phyloP scores from a whole-genome alignment of 306 rosid genomes.

The Vigna hirtella region DNA sequence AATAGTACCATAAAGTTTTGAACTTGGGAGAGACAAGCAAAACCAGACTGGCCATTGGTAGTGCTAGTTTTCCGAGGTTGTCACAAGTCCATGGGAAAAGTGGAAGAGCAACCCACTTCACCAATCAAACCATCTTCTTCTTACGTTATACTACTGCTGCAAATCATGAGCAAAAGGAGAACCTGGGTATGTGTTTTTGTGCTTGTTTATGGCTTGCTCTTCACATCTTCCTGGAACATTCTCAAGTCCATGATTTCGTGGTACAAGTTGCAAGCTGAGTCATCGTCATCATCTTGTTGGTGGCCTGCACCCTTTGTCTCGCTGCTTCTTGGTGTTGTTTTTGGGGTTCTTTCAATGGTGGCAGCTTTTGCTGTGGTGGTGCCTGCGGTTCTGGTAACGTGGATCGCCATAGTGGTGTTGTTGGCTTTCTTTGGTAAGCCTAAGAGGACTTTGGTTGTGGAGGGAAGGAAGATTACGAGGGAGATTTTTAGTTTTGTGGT shows the following conservation, averaged over 20 bases:
- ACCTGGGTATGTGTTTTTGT: conserved; percentile 69
- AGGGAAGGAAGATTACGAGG: conserved; percentile 72
- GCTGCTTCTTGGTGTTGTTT: conserved; percentile 69
- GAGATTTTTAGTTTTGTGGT: conserved; percentile 65
- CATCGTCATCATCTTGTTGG: conserved; percentile 42
- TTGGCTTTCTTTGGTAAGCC: conserved; percentile 82
- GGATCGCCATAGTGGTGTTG: conserved; percentile 73
- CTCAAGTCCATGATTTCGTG: conserved; percentile 62
- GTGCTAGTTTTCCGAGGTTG: background rate
- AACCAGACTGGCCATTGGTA: background rate
- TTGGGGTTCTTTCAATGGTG: conserved; percentile 73
- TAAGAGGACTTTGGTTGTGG: conserved; percentile 68
- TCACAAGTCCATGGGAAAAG: conserved; percentile 38
- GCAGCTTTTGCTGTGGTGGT: conserved; percentile 76
- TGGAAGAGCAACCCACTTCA: conserved; percentile 40
- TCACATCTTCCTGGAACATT: conserved; percentile 60
- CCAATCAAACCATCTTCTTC: conserved; percentile 20
- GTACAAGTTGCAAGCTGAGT: conserved; percentile 53
- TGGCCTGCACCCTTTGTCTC: conserved; percentile 81
- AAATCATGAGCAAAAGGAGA: conserved; percentile 67
- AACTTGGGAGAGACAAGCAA: background rate
- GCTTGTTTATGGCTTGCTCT: conserved; percentile 55
- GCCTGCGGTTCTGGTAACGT: conserved; percentile 72
- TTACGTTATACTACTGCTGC: conserved; percentile 45
- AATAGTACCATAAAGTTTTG: conserved; percentile 4